Evolutionary conservation across 164 flowering plant species (phyloP).

Genomic region (Tinospora cordifolia): DNA sequence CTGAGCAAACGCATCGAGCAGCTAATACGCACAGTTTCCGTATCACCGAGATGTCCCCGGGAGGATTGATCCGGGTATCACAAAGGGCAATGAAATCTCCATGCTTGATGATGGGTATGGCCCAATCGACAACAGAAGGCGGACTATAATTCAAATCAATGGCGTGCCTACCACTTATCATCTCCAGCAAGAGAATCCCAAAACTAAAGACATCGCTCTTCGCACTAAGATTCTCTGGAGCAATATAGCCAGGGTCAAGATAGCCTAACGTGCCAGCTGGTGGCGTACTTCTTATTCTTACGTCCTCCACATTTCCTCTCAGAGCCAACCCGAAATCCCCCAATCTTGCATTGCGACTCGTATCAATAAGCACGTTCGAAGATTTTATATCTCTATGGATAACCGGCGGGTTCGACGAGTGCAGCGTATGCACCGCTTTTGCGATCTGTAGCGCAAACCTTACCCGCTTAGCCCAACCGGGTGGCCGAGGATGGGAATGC

Average conservation of each 20-base stretch:
- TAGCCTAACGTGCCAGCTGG: constrained; percentile 86
- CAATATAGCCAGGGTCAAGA: constrained; percentile 61
- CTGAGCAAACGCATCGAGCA: constrained; percentile 51
- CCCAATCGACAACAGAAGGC: constrained; percentile 81
- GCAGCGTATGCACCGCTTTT: constrained; percentile 49
- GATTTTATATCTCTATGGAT: constrained; percentile 93
- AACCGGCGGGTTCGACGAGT: constrained; percentile 66
- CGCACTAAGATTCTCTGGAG: constrained; percentile 51
- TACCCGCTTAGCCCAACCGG: constrained; percentile 50
- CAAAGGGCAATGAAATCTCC: constrained; percentile 34
- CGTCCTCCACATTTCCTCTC: constrained; percentile 68
- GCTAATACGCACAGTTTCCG: constrained; percentile 46
- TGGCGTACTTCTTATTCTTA: constrained; percentile 44
- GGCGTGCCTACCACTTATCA: constrained; percentile 68
- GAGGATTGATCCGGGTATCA: constrained; percentile 45
- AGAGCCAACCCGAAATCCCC: constrained; percentile 82
- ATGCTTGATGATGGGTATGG: constrained; percentile 48
- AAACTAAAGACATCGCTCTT: constrained; percentile 76
- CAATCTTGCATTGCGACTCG: constrained; percentile 44
- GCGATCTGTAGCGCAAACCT: constrained; percentile 56
- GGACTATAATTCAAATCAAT: constrained; percentile 77
- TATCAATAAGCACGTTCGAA: constrained; percentile 64
- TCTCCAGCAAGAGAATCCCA: constrained; percentile 62
- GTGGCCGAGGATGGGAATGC: constrained; percentile 42
- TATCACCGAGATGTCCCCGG: constrained; percentile 32